Evolutionary conservation across 108 stramenopile genomes (phyloP).

Genomic region (Thalassiosira profunda): DNA sequence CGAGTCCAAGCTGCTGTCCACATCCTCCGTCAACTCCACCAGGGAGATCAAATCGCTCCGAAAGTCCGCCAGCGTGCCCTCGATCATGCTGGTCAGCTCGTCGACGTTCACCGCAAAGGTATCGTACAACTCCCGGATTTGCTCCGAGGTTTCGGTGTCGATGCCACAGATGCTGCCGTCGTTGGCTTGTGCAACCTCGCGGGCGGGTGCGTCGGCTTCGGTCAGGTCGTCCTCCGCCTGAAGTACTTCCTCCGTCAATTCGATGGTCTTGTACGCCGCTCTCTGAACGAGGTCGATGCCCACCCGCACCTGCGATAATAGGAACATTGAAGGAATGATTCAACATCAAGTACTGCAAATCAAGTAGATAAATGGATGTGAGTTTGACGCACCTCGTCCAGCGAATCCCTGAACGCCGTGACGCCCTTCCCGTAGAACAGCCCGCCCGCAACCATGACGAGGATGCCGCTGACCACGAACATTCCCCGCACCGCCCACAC

Average conservation of each 20-base stretch:
- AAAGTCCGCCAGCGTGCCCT: conserved; percentile 8
- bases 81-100: conserved; percentile 11
- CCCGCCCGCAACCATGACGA: not conserved
- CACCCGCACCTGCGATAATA: too few relatives aligned
- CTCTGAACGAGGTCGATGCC: too few relatives aligned
- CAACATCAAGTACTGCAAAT: not conserved
- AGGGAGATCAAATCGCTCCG: conserved; percentile 17
- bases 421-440: conserved; percentile 20
- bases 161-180: not conserved
- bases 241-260: too few relatives aligned
- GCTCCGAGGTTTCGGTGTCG: conserved; percentile 1
- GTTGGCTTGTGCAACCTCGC: too few relatives aligned
- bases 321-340: too few relatives aligned
- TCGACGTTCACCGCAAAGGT: not conserved
- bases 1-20: conserved; percentile 8
- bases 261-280: too few relatives aligned
- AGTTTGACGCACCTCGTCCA: too few relatives aligned
- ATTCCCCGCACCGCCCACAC: not conserved
- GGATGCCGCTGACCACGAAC: conserved; percentile 13
- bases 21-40: conserved; percentile 10
- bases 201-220: not conserved
- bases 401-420: not conserved
- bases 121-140: conserved; percentile 15
- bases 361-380: not conserved
- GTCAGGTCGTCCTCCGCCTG: not conserved